Evolutionary conservation across 176 grass and related monocot species (phyloP).

Genomic region (Rhipidocladum racemiflorum): DNA sequence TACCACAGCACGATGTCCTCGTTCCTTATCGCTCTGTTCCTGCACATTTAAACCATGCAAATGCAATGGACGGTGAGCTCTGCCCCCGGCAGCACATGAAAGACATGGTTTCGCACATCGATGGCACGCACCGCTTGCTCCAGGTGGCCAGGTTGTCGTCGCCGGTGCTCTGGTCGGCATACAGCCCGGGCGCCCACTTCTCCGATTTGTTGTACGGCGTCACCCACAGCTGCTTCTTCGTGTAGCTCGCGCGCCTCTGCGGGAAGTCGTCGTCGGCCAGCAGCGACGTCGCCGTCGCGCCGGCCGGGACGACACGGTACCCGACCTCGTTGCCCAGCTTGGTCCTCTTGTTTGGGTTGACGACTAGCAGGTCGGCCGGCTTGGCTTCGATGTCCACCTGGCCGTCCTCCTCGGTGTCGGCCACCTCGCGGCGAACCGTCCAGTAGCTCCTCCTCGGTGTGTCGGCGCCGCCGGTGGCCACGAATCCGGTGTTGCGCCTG

Average conservation of each 20-base stretch:
- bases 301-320: no score
- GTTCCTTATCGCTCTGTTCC: conserved; percentile 45
- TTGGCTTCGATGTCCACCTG: conserved; percentile 34
- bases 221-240: conserved; percentile 71
- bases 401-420: conserved; percentile 55
- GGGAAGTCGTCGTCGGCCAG: neutral
- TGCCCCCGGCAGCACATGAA: no score
- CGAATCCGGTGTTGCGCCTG: conserved; percentile 21
- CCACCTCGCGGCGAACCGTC: conserved; percentile 62
- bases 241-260: conserved; percentile 63
- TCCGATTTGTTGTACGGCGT: conserved; percentile 61
- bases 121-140: conserved; percentile 22
- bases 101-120: no score
- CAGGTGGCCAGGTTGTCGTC: conserved; percentile 54
- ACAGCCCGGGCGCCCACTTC: conserved; percentile 80
- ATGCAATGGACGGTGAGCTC: neutral
- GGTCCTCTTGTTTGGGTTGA: conserved; percentile 65
- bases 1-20: conserved; percentile 85
- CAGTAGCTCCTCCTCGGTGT: conserved; percentile 70
- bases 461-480: conserved; percentile 4
- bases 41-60: neutral
- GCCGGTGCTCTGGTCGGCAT: conserved; percentile 70
- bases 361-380: conserved; percentile 49
- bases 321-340: conserved; percentile 49
- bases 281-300: no score